Evolutionary conservation across 768 basidiomycete species (phyloP).

Genomic region (Kwoniella sp.): DNA sequence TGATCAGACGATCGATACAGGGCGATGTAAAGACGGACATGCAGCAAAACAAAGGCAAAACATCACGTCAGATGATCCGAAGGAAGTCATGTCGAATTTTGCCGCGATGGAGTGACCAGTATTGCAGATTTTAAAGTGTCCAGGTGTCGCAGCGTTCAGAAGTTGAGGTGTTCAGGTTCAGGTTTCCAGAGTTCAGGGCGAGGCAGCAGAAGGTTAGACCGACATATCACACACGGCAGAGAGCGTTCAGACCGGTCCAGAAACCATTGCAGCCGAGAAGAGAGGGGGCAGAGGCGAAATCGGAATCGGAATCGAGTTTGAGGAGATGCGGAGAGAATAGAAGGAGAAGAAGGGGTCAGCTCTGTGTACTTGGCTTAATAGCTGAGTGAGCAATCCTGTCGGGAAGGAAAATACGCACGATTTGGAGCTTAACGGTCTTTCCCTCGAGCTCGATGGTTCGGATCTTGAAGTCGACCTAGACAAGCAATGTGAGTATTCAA

Average conservation of each 20-base stretch:
- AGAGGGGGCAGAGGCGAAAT: neutral
- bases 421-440: constrained; percentile 96
- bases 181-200: too few relatives aligned
- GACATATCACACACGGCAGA: neutral
- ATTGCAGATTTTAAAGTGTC: too few relatives aligned
- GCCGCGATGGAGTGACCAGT: neutral
- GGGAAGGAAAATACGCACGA: constrained; percentile 64
- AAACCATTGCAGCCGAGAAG: neutral
- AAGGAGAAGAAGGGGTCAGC: constrained; percentile 17
- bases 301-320: too few relatives aligned
- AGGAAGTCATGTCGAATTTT: too few relatives aligned
- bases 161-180: too few relatives aligned
- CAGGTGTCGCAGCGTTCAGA: too few relatives aligned
- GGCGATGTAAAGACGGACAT: too few relatives aligned
- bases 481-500: constrained; percentile 6
- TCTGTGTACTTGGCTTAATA: constrained; percentile 14
- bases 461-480: constrained; percentile 62
- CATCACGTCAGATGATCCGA: too few relatives aligned
- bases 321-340: too few relatives aligned
- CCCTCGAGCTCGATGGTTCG: constrained; percentile 98
- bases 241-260: neutral
- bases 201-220: neutral
- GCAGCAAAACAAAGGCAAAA: too few relatives aligned
- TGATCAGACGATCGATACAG: too few relatives aligned
- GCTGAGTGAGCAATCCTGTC: constrained; percentile 24